Base-by-base conservation (phyloP, 495 filamentous ascomycete genomes). In the Cryomyces antarcticus region DNA sequence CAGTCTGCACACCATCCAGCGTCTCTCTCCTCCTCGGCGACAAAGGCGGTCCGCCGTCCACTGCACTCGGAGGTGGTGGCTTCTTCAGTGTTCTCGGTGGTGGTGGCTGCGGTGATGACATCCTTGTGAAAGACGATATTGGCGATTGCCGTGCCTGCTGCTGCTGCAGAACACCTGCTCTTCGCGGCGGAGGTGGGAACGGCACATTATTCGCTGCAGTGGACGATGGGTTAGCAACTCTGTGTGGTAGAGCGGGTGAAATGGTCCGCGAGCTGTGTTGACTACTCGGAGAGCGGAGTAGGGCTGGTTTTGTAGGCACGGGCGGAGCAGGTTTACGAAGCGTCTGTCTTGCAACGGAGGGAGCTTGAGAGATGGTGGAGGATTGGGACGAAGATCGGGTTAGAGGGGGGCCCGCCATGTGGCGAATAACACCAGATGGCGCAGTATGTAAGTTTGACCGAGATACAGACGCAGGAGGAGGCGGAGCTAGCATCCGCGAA, bases 241-340 rank as follows among this genome's bases (percentile, higher is more conserved):
- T 5, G 6, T 43, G 42, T 9, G 43, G 33, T 1, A 41, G 42
- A 5, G 42, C 42, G n/a, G 28, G 30, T 5, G 43, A 6, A 0
- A 36, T 24, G 17, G 17, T 24, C 17, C 17, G 1, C 17, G 17
- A 24, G 17, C 17, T 24, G 17, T 24, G 34, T 39, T 41, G 42
- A 13, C 28, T 31, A 35, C 43, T 46, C n/a, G 40, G 31, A 36
- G 44, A 41, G 6, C 50, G 49, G 17, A 66, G 55, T 4, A 58
- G 38, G 13, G 49, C 48, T 12, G 62, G 58, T 49, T 64, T 65
- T 43, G 58, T 62, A 5, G 60, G 60, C 11, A 59, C 52, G 7
- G 58, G 57, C 3, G 63, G 63, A 13, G 62, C 60, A 13, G 57
- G 53, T 51, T 65, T 67, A 1, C 57, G 55, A 10, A 44, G 41